Evolutionary conservation across 192 early-diverging fungal genomes (phyloP).

Genomic region (Rhizoclosmatium globosum): DNA sequence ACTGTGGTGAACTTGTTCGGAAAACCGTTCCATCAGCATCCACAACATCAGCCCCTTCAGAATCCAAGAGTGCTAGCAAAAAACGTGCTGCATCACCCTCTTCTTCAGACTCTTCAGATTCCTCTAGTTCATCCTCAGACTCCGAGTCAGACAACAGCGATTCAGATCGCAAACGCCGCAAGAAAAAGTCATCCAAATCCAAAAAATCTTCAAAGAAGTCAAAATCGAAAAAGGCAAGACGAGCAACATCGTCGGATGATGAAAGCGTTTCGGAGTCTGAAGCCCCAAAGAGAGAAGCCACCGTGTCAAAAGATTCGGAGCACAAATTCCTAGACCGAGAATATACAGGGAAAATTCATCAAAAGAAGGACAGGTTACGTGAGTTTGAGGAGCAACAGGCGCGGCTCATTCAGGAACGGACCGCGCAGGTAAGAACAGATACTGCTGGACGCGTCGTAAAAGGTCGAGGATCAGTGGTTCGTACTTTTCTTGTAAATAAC

Average conservation of each 20-base stretch:
- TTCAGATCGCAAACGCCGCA: conserved; percentile 41
- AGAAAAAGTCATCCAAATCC: conserved; percentile 48
- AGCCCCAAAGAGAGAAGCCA: not conserved
- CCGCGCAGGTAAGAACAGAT: conserved; percentile 19
- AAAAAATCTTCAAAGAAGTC: conserved; percentile 42
- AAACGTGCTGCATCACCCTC: conserved; percentile 30
- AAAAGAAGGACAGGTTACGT: conserved; percentile 19
- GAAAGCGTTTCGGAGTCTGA: conserved; percentile 9
- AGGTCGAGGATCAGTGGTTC: conserved; percentile 46
- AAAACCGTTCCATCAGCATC: conserved; percentile 17
- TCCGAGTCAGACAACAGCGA: conserved; percentile 23
- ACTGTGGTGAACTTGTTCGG: conserved; percentile 86
- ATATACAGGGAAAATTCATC: conserved; percentile 11
- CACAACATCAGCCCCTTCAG: conserved; percentile 13
- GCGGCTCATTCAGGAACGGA: not conserved
- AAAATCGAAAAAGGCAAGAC: conserved; percentile 43
- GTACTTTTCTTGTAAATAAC: conserved; percentile 4
- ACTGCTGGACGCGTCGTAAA: conserved; percentile 47
- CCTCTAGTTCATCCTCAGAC: conserved; percentile 36
- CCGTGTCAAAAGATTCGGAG: conserved; percentile 35
- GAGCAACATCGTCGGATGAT: conserved; percentile 9
- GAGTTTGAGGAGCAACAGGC: conserved; percentile 6
- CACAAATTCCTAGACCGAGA: conserved; percentile 38
- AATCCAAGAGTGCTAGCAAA: conserved; percentile 29
- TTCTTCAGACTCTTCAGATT: conserved; percentile 37